phyloP scores from a whole-genome alignment of 371 early-diverging fungal species.

The Mucor plumbeus region DNA sequence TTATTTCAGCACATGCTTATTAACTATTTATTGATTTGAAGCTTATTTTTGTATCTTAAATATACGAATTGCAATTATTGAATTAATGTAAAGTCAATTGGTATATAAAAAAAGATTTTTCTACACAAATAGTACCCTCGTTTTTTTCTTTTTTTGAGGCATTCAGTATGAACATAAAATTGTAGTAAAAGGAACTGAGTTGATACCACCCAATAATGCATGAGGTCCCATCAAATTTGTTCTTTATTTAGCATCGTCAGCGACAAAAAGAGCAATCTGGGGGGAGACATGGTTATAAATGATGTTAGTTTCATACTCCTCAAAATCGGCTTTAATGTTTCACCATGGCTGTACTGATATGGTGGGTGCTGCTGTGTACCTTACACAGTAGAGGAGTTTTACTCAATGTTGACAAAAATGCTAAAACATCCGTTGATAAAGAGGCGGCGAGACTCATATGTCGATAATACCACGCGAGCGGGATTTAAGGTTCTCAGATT shows the following conservation, averaged over 20 bases:
- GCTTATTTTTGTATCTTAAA: no score
- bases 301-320: not conserved
- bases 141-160: no score
- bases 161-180: no score
- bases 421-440: not conserved
- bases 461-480: conserved; percentile 13
- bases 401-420: not conserved
- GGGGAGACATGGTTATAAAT: no score
- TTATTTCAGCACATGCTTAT: not conserved
- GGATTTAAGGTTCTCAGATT: conserved; percentile 8
- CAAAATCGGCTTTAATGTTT: not conserved
- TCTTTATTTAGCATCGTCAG: not conserved
- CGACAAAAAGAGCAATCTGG: conserved; percentile 1
- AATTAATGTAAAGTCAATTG: no score
- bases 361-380: not conserved
- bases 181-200: not conserved
- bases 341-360: not conserved
- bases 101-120: no score
- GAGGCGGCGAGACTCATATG: not conserved
- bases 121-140: no score
- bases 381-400: not conserved
- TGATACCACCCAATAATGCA: conserved; percentile 11
- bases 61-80: no score
- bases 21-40: not conserved
- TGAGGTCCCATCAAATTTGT: conserved; percentile 14